A percentile compares a stretch with the other conserved stretches of the same genome.
phyloP scores from a whole-genome alignment of 2,329 filamentous ascomycete species.

The Cladorrhinum sp. region DNA sequence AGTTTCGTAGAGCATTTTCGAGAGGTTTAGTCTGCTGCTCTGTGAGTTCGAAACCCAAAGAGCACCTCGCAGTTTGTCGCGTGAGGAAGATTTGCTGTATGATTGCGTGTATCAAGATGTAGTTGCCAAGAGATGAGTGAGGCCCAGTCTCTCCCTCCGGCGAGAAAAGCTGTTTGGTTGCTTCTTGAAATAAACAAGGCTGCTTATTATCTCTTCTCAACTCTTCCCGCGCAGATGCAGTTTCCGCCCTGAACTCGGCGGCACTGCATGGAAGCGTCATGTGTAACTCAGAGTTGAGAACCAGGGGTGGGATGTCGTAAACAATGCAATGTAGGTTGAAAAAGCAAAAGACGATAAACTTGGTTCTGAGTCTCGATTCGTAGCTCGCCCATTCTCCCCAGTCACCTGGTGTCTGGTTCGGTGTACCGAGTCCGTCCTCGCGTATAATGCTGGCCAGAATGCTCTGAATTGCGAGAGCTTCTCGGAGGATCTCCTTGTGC shows the following conservation, averaged over 20 bases:
- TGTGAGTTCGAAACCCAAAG: constrained; percentile 34
- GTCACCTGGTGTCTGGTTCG: constrained; percentile 19
- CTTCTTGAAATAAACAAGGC: constrained; percentile 32
- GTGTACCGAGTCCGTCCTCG: constrained; percentile 45
- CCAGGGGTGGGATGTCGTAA: constrained; percentile 58
- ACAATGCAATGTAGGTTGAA: constrained; percentile 60
- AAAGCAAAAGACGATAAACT: constrained; percentile 53
- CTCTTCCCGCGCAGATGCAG: constrained; percentile 47
- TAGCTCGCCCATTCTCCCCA: constrained; percentile 53
- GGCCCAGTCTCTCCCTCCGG: neutral
- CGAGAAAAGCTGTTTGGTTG: constrained; percentile 30
- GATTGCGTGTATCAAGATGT: constrained; percentile 52
- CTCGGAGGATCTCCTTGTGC: constrained; percentile 54
- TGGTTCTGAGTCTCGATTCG: constrained; percentile 52
- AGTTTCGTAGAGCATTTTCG: constrained; percentile 46
- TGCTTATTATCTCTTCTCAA: constrained; percentile 24
- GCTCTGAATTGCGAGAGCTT: constrained; percentile 56
- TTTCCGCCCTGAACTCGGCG: constrained; percentile 53
- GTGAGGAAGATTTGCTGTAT: constrained; percentile 53
- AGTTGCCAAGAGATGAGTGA: constrained; percentile 50
- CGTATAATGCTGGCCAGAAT: constrained; percentile 54
- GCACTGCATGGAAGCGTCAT: constrained; percentile 53
- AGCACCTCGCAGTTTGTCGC: constrained; percentile 34
- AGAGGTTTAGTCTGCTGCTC: constrained; percentile 43
- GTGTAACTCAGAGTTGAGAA: constrained; percentile 53